Evolutionary conservation across 176 grass and related monocot genomes (phyloP).

Genomic region (Zea luxurians): DNA sequence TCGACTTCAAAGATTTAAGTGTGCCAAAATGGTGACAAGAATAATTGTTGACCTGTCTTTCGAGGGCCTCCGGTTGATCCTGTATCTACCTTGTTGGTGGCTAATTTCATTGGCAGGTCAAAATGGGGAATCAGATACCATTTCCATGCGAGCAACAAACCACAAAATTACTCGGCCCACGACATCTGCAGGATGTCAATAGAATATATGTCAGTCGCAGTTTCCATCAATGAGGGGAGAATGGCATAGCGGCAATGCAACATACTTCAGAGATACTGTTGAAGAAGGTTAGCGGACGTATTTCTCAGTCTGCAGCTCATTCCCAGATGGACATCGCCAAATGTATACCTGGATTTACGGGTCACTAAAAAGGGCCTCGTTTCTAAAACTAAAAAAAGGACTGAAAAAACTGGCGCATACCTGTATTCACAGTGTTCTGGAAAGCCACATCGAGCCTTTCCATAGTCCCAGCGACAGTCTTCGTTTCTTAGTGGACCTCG

Average conservation of each 20-base stretch:
- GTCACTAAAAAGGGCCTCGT: slow-evolving; percentile 12
- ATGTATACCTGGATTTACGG: slow-evolving; percentile 63
- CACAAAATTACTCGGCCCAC: neutral
- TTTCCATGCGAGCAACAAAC: neutral
- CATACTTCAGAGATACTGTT: slow-evolving; percentile 70
- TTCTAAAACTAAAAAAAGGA: slow-evolving; percentile 15
- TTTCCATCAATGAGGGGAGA: slow-evolving; percentile 1
- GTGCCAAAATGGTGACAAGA: slow-evolving; percentile 8
- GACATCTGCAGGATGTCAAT: neutral
- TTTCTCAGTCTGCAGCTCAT: slow-evolving; percentile 89
- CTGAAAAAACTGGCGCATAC: slow-evolving; percentile 38
- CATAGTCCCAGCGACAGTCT: slow-evolving; percentile 95
- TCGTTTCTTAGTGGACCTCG: slow-evolving; percentile 80
- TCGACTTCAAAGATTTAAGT: neutral
- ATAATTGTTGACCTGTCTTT: slow-evolving; percentile 1
- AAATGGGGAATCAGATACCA: slow-evolving; percentile 10
- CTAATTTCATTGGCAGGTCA: slow-evolving; percentile 19
- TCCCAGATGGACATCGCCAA: slow-evolving; percentile 91
- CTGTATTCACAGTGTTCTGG: slow-evolving; percentile 96
- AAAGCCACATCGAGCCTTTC: slow-evolving; percentile 90
- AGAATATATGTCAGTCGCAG: slow-evolving; percentile 9
- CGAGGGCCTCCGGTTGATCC: neutral
- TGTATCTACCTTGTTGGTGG: neutral
- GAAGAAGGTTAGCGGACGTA: slow-evolving; percentile 67
- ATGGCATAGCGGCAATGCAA: neutral